Percentiles rank a stretch among this genome's conserved stretches.
Evolutionary conservation across 2,329 filamentous ascomycete genomes (phyloP).

Genomic region (Coniochaeta sp.): DNA sequence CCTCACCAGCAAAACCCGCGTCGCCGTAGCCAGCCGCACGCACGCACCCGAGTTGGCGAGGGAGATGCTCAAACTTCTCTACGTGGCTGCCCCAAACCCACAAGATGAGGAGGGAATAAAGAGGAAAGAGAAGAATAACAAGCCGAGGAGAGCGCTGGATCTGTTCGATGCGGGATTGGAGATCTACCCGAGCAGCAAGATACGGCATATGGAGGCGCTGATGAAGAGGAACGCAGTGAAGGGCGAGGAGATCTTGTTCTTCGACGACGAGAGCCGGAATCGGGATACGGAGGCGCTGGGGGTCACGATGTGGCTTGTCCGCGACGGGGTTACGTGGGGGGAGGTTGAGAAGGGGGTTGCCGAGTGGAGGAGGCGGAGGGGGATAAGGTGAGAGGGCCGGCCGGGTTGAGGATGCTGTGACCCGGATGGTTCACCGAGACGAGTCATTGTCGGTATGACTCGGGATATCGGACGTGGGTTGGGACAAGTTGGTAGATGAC

Average conservation of each 20-base stretch:
- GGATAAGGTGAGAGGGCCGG: constrained; percentile 19
- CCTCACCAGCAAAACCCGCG: constrained; percentile 25
- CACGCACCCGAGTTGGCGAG: constrained; percentile 70
- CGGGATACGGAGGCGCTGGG: constrained; percentile 72
- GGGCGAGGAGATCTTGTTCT: constrained; percentile 88
- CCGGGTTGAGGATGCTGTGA: too few species aligned
- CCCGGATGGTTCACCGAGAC: too few species aligned
- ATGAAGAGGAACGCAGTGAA: constrained; percentile 62
- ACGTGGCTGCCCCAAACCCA: constrained; percentile 33
- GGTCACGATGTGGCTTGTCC: constrained; percentile 76
- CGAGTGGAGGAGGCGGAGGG: constrained; percentile 72
- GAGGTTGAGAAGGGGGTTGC: constrained; percentile 75
- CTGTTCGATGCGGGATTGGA: constrained; percentile 55
- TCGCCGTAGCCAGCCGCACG: constrained; percentile 78
- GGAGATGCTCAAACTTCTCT: constrained; percentile 71
- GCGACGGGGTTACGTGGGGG: constrained; percentile 67
- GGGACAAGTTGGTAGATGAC: not conserved
- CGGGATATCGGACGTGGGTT: not conserved
- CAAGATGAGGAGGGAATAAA: constrained; percentile 8
- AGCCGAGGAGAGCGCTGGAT: constrained; percentile 43
- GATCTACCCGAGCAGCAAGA: constrained; percentile 74
- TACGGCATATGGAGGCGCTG: constrained; percentile 73
- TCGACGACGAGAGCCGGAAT: constrained; percentile 87
- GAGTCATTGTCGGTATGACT: not conserved
- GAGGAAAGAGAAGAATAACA: constrained; percentile 18